A percentile compares a stretch with the other conserved stretches of the same genome.
Conservation (phyloP, 305 asterid species). For the Withania somnifera region DNA sequence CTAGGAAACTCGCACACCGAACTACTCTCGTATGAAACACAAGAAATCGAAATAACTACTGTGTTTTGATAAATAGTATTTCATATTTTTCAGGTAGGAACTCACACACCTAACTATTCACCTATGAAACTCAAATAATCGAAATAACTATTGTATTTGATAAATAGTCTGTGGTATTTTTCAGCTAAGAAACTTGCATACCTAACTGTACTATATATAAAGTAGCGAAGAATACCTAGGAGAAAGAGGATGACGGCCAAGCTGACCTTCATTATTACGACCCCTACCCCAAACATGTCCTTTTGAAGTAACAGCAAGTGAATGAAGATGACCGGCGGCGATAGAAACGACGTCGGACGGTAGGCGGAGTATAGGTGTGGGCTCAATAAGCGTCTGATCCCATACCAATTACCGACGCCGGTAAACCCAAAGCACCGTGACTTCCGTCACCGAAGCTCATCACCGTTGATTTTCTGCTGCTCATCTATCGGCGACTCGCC, state of each 20-base stretch:
- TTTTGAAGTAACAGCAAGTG: slow-evolving; percentile 70
- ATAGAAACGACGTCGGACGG: slow-evolving; percentile 54
- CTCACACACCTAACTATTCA: no score
- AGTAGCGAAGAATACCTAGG: slow-evolving; percentile 34
- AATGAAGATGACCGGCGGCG: slow-evolving; percentile 87
- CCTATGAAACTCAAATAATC: no score
- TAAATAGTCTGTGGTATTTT: no score
- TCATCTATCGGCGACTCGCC: slow-evolving; percentile 44
- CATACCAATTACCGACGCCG: slow-evolving; percentile 29
- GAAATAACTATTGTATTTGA: no score
- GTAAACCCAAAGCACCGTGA: slow-evolving; percentile 69
- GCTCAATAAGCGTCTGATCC: slow-evolving; percentile 77
- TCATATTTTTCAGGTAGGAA: no score
- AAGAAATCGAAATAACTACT: no score
- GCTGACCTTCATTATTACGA: slow-evolving; percentile 68
- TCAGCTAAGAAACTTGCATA: no score
- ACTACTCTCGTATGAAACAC: no score
- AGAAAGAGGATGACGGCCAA: slow-evolving; percentile 50
- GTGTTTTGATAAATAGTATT: no score
- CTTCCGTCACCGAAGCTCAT: slow-evolving; percentile 91
- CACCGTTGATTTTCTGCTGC: slow-evolving; percentile 31
- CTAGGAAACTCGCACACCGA: no score
- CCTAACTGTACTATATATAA: no score
- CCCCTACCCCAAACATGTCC: slow-evolving; percentile 96
- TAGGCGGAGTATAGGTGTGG: slow-evolving; percentile 55